Conservation (phyloP, 768 basidiomycete species). For the Rhodotorula paludigena region DNA sequence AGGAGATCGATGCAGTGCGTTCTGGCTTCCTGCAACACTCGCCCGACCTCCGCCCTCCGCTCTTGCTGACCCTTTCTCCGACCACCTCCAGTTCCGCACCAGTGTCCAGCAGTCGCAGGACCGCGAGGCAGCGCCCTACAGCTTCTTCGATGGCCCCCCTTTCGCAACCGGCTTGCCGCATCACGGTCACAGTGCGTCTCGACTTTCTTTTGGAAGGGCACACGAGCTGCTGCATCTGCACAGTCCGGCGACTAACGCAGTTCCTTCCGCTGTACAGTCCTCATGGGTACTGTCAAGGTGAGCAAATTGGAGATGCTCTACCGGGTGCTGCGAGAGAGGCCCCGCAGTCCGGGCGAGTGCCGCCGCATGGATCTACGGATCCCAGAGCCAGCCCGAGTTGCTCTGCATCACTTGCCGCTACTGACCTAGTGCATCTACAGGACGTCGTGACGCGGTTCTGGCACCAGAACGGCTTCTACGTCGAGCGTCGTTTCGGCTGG, state of each 20-base stretch:
- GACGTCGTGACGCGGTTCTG: conserved; percentile 97
- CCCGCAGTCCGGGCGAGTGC: too few species aligned
- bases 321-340: too few species aligned
- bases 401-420: neutral
- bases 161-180: conserved; percentile 96
- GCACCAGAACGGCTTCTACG: conserved; percentile 84
- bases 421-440: conserved; percentile 51
- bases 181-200: conserved; percentile 70
- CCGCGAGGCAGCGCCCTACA: conserved; percentile 80
- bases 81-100: conserved; percentile 61
- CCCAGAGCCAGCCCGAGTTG: too few species aligned
- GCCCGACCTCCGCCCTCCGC: neutral
- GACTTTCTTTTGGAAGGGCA: too few species aligned
- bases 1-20: conserved; percentile 76
- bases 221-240: too few species aligned
- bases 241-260: too few species aligned
- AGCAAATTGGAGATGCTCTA: too few species aligned
- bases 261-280: too few species aligned
- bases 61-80: neutral
- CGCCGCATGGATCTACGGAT: too few species aligned
- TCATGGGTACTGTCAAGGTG: conserved; percentile 66
- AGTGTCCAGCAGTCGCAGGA: conserved; percentile 88
- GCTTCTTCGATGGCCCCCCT: conserved; percentile 50
- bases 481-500: conserved; percentile 93
- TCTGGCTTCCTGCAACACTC: too few species aligned